These are phyloP conservation scores for Pichia membranifaciens DNA, from an alignment of 805 yeast genomes.

Conservation along the genomic window DNA sequence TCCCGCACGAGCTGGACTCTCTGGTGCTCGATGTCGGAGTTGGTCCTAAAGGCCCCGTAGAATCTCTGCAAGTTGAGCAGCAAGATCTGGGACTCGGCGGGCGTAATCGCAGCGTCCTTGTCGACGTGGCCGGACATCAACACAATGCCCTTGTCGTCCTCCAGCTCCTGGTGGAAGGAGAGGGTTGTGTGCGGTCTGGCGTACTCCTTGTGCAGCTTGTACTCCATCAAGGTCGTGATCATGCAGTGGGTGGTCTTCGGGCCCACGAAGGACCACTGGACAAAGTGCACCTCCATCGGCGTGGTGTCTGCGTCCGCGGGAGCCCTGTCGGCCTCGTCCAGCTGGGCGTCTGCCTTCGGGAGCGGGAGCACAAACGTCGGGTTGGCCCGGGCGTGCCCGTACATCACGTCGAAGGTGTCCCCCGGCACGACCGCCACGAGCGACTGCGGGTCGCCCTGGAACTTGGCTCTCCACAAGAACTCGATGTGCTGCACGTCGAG, in stretches of 20 bases:
- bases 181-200: constrained; percentile 95
- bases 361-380: constrained; percentile 89
- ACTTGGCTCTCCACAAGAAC: constrained; percentile 84
- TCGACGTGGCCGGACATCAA: constrained; percentile 87
- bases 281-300: constrained; percentile 73
- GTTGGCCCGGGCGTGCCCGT: constrained; percentile 58
- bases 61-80: constrained; percentile 74
- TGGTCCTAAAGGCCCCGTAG: constrained; percentile 60
- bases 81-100: constrained; percentile 74
- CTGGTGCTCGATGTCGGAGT: constrained; percentile 36
- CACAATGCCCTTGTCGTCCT: constrained; percentile 52
- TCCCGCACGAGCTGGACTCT: constrained; percentile 54
- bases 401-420: constrained; percentile 56
- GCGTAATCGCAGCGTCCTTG: constrained; percentile 55
- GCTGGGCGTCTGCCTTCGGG: constrained; percentile 52
- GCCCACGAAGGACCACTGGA: constrained; percentile 91
- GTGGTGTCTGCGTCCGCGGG: constrained; percentile 17
- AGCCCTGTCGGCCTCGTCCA: constrained; percentile 27
- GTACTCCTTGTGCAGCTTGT: constrained; percentile 80
- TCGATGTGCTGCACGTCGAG: constrained; percentile 63
- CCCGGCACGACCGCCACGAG: constrained; percentile 60
- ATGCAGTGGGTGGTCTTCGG: constrained; percentile 80
- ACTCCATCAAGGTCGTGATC: constrained; percentile 88
- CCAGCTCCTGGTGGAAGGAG: constrained; percentile 77
- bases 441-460: constrained; percentile 51